Evolutionary conservation across 2,329 filamentous ascomycete genomes (phyloP).

Genomic region (Colletotrichum eleusines): DNA sequence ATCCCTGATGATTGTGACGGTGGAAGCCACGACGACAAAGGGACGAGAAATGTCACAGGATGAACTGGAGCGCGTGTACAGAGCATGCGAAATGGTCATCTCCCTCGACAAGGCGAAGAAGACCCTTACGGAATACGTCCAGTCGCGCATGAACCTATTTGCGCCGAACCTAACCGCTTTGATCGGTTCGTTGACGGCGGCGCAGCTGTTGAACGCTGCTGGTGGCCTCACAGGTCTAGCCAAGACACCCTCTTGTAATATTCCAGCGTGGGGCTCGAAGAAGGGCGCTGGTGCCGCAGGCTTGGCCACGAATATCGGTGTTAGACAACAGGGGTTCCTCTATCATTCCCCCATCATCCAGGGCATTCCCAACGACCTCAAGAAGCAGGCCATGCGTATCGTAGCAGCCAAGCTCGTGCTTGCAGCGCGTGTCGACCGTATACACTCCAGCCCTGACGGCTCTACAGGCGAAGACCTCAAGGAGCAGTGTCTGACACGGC

Average conservation of each 20-base stretch:
- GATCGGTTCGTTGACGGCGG: slow-evolving; percentile 91
- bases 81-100: slow-evolving; percentile 90
- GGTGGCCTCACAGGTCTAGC: slow-evolving; percentile 90
- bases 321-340: slow-evolving; percentile 92
- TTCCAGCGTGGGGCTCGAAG: slow-evolving; percentile 91
- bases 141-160: slow-evolving; percentile 96
- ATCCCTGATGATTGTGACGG: slow-evolving; percentile 93
- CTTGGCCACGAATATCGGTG: slow-evolving; percentile 90
- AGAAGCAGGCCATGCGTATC: slow-evolving; percentile 94
- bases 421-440: slow-evolving; percentile 90
- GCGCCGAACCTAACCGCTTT: slow-evolving; percentile 93
- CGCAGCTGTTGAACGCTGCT: slow-evolving; percentile 94
- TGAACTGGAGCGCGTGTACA: slow-evolving; percentile 79
- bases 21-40: slow-evolving; percentile 91
- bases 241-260: slow-evolving; percentile 93
- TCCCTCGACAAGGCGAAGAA: slow-evolving; percentile 88
- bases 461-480: slow-evolving; percentile 85
- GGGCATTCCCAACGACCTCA: slow-evolving; percentile 83
- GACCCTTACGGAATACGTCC: slow-evolving; percentile 90
- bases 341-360: slow-evolving; percentile 93
- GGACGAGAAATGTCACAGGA: slow-evolving; percentile 81
- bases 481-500: slow-evolving; percentile 82
- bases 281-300: slow-evolving; percentile 81
- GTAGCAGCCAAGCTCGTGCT: slow-evolving; percentile 93
- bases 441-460: slow-evolving; percentile 84